phyloP scores from a whole-genome alignment of 164 flowering plant genomes.

The Akebia trifoliata region DNA sequence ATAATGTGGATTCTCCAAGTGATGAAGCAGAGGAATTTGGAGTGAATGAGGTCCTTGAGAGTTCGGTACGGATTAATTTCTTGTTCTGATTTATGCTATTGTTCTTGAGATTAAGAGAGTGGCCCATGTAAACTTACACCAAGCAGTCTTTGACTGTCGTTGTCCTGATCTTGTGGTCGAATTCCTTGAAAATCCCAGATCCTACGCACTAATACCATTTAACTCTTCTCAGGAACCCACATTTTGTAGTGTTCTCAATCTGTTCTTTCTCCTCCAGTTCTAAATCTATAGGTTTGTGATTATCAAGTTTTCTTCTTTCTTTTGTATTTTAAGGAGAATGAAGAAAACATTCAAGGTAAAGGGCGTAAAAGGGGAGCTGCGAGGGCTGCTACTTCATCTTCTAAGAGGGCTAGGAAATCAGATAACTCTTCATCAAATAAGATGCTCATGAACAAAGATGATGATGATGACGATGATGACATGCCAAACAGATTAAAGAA shows the following conservation, averaged over 20 bases:
- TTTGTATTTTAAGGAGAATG: slow-evolving; percentile 50
- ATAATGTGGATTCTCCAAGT: slow-evolving; percentile 65
- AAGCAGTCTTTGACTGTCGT: neutral
- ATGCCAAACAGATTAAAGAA: slow-evolving; percentile 48
- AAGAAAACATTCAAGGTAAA: slow-evolving; percentile 37
- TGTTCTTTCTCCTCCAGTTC: too few relatives aligned
- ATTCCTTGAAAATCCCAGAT: neutral
- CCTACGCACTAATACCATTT: too few relatives aligned
- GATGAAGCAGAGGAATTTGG: slow-evolving; percentile 47
- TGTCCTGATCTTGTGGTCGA: neutral
- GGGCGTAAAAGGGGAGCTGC: slow-evolving; percentile 87
- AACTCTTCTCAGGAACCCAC: too few relatives aligned
- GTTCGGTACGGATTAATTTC: slow-evolving; percentile 50
- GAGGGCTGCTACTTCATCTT: slow-evolving; percentile 50
- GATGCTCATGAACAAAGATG: slow-evolving; percentile 56
- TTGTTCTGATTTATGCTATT: too few relatives aligned
- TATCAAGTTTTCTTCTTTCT: too few relatives aligned
- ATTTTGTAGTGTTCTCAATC: too few relatives aligned
- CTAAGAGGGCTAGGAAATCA: slow-evolving; percentile 76
- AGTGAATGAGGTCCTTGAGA: slow-evolving; percentile 45
- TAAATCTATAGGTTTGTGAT: too few relatives aligned
- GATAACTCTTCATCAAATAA: slow-evolving; percentile 53
- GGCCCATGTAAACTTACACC: neutral
- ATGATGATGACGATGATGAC: slow-evolving; percentile 64
- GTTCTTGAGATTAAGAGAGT: too few relatives aligned